Evolutionary conservation across 1,284 basidiomycete genomes (phyloP).

Genomic region (Papiliotrema laurentii): DNA sequence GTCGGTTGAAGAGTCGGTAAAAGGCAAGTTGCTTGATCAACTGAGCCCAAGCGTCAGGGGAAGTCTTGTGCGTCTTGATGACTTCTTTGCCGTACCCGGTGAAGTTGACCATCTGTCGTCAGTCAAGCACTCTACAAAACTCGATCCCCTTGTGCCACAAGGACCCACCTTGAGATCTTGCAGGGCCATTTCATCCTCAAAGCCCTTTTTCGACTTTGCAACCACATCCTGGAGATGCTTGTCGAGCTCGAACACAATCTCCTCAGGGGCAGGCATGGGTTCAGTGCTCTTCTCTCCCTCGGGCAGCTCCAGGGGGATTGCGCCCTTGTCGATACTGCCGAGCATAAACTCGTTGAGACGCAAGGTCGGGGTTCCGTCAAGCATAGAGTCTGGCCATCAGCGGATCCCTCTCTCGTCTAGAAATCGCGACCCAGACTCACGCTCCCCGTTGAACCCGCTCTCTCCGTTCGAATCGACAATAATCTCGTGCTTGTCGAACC

Average conservation of each 20-base stretch:
- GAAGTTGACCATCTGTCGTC: constrained; percentile 68
- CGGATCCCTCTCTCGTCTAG: not conserved
- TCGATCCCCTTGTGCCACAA: not conserved
- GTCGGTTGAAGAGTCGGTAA: constrained; percentile 74
- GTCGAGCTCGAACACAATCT: constrained; percentile 71
- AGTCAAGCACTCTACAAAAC: too few relatives aligned
- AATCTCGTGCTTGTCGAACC: constrained; percentile 96
- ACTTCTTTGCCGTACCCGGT: constrained; percentile 84
- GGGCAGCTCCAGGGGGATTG: constrained; percentile 61
- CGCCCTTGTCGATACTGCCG: constrained; percentile 69
- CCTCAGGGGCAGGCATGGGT: constrained; percentile 56
- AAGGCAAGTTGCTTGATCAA: constrained; percentile 94
- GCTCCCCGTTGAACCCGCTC: constrained; percentile 71
- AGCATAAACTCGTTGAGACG: constrained; percentile 93
- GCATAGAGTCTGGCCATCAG: constrained; percentile 43
- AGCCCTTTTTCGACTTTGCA: constrained; percentile 59
- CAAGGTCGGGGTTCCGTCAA: constrained; percentile 89
- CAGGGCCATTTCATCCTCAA: constrained; percentile 68
- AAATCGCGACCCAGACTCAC: constrained; percentile 26
- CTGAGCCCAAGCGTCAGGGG: constrained; percentile 93
- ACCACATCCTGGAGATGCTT: constrained; percentile 50
- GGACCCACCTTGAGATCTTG: constrained; percentile 75
- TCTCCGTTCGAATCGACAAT: constrained; percentile 91
- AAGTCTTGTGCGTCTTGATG: constrained; percentile 84
- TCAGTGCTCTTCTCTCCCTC: constrained; percentile 46